Evolutionary conservation across 148 eudicot genomes (phyloP).

Genomic region (Agrostemma githago): DNA sequence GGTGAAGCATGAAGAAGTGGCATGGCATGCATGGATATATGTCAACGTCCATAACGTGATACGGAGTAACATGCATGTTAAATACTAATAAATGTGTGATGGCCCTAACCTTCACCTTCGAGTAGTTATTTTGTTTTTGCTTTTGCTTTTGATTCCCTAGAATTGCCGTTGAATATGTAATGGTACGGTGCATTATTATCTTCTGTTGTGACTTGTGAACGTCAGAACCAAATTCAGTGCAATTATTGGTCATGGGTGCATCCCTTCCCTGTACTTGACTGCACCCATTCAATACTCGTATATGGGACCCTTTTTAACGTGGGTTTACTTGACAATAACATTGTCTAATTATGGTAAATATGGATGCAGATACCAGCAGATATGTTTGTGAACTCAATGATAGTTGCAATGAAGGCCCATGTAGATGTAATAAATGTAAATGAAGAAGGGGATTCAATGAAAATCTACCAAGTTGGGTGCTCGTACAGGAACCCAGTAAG

Average conservation of each 20-base stretch:
- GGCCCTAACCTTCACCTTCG: not conserved
- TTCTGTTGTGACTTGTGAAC: not conserved
- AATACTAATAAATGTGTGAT: not conserved
- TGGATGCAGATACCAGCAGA: slow-evolving; percentile 63
- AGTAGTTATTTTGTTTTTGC: too few species aligned
- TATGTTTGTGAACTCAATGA: slow-evolving; percentile 66
- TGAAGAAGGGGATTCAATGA: slow-evolving; percentile 11
- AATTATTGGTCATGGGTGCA: not conserved
- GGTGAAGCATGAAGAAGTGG: too few species aligned
- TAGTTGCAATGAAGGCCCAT: slow-evolving; percentile 51
- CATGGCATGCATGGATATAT: too few species aligned
- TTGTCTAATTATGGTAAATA: not conserved
- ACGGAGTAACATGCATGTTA: too few species aligned
- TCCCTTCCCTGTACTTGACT: not conserved
- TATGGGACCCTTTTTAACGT: too few species aligned
- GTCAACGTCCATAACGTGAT: too few species aligned
- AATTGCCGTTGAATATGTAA: not conserved
- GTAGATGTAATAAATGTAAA: slow-evolving; percentile 1
- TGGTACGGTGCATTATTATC: not conserved
- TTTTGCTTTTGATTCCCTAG: not conserved
- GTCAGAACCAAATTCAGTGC: not conserved
- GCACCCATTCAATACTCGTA: too few species aligned
- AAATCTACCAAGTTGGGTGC: slow-evolving; percentile 20
- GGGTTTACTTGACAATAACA: too few species aligned
- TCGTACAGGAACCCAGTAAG: slow-evolving; percentile 18